These are phyloP conservation scores for Blepharisma japonicum DNA, from an alignment of 73 alveolate genomes.

Conservation along the genomic window DNA sequence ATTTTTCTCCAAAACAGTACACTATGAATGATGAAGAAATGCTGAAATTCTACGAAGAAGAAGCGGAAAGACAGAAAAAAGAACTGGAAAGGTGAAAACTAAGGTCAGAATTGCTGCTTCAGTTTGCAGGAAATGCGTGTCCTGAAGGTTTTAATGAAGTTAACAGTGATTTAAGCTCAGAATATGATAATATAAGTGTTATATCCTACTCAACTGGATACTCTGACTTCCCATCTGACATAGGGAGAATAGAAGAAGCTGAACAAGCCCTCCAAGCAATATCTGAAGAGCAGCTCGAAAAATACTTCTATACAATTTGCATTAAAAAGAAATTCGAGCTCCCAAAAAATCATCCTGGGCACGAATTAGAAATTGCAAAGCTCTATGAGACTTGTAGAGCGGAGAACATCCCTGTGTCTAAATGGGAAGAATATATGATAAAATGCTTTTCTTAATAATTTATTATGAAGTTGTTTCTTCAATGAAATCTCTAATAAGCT, in stretches of 20 bases:
- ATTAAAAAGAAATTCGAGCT: not conserved
- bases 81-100: constrained; percentile 25
- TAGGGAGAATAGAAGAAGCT: not conserved
- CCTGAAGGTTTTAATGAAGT: not conserved
- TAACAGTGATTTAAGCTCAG: constrained; percentile 3
- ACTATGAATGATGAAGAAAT: not conserved
- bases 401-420: not conserved
- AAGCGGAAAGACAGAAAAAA: constrained; percentile 27
- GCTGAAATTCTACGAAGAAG: constrained; percentile 17
- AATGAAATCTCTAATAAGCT: constrained; percentile 24
- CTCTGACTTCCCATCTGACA: not conserved
- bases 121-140: constrained; percentile 2
- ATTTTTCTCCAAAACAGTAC: not conserved
- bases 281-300: constrained; percentile 22
- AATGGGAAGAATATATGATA: constrained; percentile 4
- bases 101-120: constrained; percentile 6
- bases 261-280: constrained; percentile 23
- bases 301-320: not conserved
- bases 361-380: not conserved
- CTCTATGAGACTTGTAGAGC: not conserved
- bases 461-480: not conserved
- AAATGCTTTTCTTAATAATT: constrained; percentile 3
- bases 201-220: constrained; percentile 1
- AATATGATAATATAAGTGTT: not conserved
- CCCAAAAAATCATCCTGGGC: not conserved